Conservation (phyloP, 1,284 basidiomycete genomes). For the Peniophora sp. region DNA sequence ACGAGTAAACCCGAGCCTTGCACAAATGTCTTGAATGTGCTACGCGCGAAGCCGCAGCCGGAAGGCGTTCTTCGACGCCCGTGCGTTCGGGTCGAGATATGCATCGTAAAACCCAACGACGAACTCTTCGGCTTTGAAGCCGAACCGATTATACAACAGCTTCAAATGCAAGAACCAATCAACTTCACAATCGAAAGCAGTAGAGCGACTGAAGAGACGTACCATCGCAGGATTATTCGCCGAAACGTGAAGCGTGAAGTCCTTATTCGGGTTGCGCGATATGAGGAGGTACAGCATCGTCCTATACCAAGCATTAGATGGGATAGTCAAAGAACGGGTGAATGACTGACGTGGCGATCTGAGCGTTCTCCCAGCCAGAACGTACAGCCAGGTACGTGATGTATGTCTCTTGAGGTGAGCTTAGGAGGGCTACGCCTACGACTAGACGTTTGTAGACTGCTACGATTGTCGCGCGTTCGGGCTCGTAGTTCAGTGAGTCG, state of each 20-base stretch:
- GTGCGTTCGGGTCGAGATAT: constrained; percentile 58
- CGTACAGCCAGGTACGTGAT: constrained; percentile 72
- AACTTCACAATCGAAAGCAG: too few relatives aligned
- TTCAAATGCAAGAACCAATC: too few relatives aligned
- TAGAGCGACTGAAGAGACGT: constrained; percentile 7
- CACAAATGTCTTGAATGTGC: neutral
- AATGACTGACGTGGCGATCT: constrained; percentile 59
- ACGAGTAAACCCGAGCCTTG: neutral
- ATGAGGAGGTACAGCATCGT: constrained; percentile 72
- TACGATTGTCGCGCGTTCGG: constrained; percentile 64
- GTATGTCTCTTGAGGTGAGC: constrained; percentile 72
- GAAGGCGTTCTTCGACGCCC: constrained; percentile 71
- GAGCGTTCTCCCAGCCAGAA: constrained; percentile 68
- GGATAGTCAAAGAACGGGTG: constrained; percentile 1
- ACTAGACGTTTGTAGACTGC: constrained; percentile 64
- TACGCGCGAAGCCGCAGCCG: constrained; percentile 40
- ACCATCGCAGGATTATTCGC: constrained; percentile 76
- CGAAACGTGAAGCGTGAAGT: constrained; percentile 75
- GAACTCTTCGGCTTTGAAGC: constrained; percentile 79
- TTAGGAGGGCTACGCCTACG: constrained; percentile 66
- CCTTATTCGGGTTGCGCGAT: constrained; percentile 56
- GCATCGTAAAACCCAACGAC: constrained; percentile 72
- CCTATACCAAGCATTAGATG: constrained; percentile 25
- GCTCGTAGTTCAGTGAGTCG: constrained; percentile 57
- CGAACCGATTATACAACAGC: constrained; percentile 75